These are phyloP conservation scores for Ilex aquifolium DNA, from an alignment of 257 asterid species.

Conservation along the genomic window DNA sequence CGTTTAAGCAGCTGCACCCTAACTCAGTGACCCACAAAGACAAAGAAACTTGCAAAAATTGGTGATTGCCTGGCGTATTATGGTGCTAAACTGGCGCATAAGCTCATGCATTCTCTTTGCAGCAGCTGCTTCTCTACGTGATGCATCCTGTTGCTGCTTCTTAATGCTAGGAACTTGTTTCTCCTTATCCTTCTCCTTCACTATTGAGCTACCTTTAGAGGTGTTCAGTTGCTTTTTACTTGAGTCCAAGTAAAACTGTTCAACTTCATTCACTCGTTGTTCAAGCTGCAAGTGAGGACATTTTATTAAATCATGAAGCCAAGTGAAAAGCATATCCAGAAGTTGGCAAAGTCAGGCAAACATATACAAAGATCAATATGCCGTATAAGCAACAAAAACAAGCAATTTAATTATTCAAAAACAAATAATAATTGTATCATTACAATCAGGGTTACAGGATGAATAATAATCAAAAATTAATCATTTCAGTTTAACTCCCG, in stretches of 20 bases:
- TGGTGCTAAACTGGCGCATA: conserved; percentile 87
- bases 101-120: conserved; percentile 97
- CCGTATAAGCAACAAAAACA: too few relatives aligned
- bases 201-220: conserved; percentile 29
- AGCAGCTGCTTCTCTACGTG: conserved; percentile 85
- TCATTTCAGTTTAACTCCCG: too few relatives aligned
- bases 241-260: conserved; percentile 46
- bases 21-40: conserved; percentile 15
- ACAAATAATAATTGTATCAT: too few relatives aligned
- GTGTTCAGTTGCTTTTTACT: conserved; percentile 36
- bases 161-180: conserved; percentile 69
- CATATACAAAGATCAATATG: too few relatives aligned
- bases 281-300: conserved; percentile 51
- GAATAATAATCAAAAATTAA: too few relatives aligned
- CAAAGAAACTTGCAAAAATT: not conserved
- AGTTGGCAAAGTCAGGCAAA: too few relatives aligned
- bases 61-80: conserved; percentile 72
- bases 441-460: too few relatives aligned
- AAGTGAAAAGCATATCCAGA: too few relatives aligned
- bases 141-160: conserved; percentile 82
- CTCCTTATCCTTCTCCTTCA: conserved; percentile 62
- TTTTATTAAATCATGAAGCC: not conserved
- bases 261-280: conserved; percentile 65
- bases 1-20: conserved; percentile 2
- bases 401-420: too few relatives aligned